Evolutionary conservation across 108 stramenopile species (phyloP), one percentile per base, ranked within the genome.

Genomic region (Pseudonitzschia delicatissima): DNA sequence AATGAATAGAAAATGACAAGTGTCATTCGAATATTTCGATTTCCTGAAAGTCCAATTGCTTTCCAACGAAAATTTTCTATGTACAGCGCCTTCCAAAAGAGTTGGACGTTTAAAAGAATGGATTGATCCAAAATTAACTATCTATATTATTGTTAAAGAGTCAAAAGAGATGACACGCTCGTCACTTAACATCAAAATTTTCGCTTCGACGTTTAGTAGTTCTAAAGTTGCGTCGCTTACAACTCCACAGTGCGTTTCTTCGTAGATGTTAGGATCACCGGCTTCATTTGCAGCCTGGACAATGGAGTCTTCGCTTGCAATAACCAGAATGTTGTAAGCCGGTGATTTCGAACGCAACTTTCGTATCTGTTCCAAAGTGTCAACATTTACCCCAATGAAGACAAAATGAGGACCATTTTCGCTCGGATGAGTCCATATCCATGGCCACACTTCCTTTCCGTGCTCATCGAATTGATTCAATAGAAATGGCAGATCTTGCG

Each of bases 381-480:
- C 45, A 13, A 20, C 3, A 15, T 17, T 50, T 0, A 65, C 48
- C 5, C 64, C 64, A 5, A 65, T 25, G 27, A 65, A 65, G 4
- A 65, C 64, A 29, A 23, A 45, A 65, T 65, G 64, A 26, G 64
- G 64, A 49, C 64, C 64, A 3, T 21, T 50, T 36, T 50, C 35
- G 48, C 51, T 65, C 1, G 31, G 48, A 11, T 65, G 64, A 32
- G 48, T 50, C 64, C 64, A 65, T n/a, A 65, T 65, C 64, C 64
- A 65, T 3, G 64, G 64, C 64, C 64, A 65, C 20, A 65, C 64
- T 31, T 65, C 48, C 15, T 62, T 45, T 35, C 61, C 61, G 27
- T 42, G 42, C 44, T 62, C 42, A 42, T 62, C 61, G 61, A 45
- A 42, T 9, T 45, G 61, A 28, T 45, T 45, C 61, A 62, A 62